Evolutionary conservation across 768 basidiomycete genomes (phyloP), one percentile per base, ranked within the genome.

Genomic region (Boletellus sp.): DNA sequence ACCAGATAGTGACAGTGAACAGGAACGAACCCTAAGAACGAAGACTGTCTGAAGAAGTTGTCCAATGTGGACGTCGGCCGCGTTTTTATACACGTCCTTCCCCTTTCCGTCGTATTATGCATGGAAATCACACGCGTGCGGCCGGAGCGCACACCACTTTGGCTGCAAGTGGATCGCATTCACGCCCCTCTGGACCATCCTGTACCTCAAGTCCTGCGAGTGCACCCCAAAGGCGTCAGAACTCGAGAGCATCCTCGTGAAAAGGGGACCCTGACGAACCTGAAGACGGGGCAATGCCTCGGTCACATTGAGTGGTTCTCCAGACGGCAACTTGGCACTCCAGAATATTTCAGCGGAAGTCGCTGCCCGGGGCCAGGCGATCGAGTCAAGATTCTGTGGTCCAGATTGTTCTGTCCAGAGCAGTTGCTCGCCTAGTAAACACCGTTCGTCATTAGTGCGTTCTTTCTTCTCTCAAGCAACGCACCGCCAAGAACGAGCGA

Each of bases 291-390:
- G 73, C n/a, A 82, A 42, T 0, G 78, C 78, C 45, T 74, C 69
- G 4, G 51, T 57, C 10, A 65, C 62, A 39, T 70, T 63, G 35
- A 68, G 64, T 8, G 72, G 57, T 0, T 54, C 50, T 1, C 73
- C 76, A 6, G 64, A 55, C 0, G 73, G 72, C 12, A 62, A 64
- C 4, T 63, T 47, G 2, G 72, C 78, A 1, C 73, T 77, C 80
- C 80, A 81, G 61, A 78, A 80, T 37, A 81, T 60, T 59, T 81
- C 80, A 1, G 76, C 78, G 0, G 74, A 70, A 1, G 75, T 66
- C 0, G 73, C 74, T 1, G 72, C 71, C 13, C 75, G 68, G 0
- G 76, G 79, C 80, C 79, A 81, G 0, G 73, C 61, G 38, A 72
- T 71, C 15, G 67, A 22, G 31, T 79, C 78, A 13, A 78, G 52